Conservation (phyloP, 257 asterid genomes). For the Catharanthus roseus region DNA sequence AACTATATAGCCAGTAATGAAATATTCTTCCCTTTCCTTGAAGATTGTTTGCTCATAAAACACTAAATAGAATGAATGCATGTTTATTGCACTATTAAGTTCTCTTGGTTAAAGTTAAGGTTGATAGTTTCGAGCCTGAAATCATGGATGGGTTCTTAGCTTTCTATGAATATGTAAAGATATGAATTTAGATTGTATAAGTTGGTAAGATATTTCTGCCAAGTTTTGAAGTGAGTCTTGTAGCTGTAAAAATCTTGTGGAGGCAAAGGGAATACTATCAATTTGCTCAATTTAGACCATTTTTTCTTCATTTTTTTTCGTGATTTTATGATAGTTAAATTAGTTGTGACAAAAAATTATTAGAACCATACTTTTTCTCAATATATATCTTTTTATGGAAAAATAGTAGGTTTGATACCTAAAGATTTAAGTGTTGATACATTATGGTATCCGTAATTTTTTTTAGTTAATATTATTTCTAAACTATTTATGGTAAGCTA, state of each 20-base stretch:
- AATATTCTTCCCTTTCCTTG: not conserved
- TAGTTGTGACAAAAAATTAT: too few species aligned
- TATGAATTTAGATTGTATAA: not conserved
- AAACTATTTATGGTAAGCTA: too few species aligned
- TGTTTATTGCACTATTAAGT: not conserved
- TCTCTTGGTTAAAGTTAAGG: not conserved
- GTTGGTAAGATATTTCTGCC: constrained; percentile 4
- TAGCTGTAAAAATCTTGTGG: not conserved
- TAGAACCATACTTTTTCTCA: too few species aligned
- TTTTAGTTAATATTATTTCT: too few species aligned
- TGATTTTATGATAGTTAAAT: too few species aligned
- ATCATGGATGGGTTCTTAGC: not conserved
- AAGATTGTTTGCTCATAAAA: not conserved
- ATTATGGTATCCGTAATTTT: too few species aligned
- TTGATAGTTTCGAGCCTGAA: not conserved
- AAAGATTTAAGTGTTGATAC: too few species aligned
- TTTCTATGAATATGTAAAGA: not conserved
- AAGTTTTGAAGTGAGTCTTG: not conserved
- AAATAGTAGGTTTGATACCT: too few species aligned
- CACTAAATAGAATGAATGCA: not conserved
- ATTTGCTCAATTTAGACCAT: too few species aligned
- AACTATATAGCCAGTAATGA: not conserved
- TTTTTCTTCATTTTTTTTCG: too few species aligned
- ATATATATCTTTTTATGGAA: too few species aligned
- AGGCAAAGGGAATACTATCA: too few species aligned